phyloP scores from a whole-genome alignment of 306 rosid species.

The Acmispon strigosus region DNA sequence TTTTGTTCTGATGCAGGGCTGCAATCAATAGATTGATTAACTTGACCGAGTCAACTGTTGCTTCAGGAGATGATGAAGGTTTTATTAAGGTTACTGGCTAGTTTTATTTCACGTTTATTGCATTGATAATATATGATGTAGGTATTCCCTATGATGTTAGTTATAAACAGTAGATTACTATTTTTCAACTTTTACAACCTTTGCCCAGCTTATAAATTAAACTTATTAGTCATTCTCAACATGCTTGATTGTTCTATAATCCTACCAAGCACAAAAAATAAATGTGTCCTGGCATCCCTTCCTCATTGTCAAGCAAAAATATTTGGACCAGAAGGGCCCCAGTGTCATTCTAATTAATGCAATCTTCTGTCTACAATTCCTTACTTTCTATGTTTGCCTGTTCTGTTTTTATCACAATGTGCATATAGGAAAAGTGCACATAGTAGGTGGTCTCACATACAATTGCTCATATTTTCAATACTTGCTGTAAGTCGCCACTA shows the following conservation, averaged over 20 bases:
- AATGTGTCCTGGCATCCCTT: background rate
- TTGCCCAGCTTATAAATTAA: background rate
- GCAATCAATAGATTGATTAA: constrained; percentile 73
- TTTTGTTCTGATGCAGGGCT: constrained; percentile 38
- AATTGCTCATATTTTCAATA: background rate
- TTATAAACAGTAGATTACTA: background rate
- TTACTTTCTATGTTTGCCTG: background rate
- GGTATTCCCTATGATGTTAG: background rate
- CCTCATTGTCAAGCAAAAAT: background rate
- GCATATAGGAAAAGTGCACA: background rate
- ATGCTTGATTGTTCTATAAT: background rate
- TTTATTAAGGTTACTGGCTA: constrained; percentile 56
- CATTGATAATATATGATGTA: background rate
- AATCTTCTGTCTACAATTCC: background rate
- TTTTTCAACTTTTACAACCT: background rate
- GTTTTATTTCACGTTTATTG: constrained; percentile 10
- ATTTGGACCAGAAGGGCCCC: background rate
- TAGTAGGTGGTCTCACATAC: background rate
- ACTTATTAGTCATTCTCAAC: background rate
- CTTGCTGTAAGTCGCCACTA: background rate
- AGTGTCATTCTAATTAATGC: background rate
- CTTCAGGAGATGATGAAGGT: constrained; percentile 88
- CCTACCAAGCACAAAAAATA: background rate
- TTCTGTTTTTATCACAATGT: background rate
- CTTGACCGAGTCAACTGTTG: constrained; percentile 63